These are phyloP conservation scores for Salix purpurea DNA, from an alignment of 345 rosid species.

Conservation along the genomic window DNA sequence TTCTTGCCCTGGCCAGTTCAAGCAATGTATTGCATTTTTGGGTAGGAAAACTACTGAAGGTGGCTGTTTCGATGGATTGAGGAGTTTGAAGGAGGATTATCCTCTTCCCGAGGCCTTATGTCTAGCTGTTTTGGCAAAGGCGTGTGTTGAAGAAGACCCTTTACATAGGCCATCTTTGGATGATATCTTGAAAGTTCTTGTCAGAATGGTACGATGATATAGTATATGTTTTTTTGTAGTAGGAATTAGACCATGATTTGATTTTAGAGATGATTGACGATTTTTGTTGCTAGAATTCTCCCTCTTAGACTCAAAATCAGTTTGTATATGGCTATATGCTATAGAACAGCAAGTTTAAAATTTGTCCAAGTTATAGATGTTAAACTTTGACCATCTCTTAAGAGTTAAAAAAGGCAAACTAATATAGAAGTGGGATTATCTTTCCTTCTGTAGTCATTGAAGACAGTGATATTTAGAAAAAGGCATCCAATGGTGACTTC, in stretches of 20 bases:
- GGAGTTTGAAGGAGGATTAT: conserved; percentile 35
- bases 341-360: too few species aligned
- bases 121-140: conserved; percentile 54
- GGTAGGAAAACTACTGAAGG: conserved; percentile 42
- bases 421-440: too few species aligned
- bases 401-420: too few species aligned
- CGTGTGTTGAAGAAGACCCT: conserved; percentile 58
- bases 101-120: conserved; percentile 53
- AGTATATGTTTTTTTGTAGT: too few species aligned
- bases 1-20: conserved; percentile 25
- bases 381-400: too few species aligned
- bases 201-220: conserved; percentile 33
- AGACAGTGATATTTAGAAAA: background rate
- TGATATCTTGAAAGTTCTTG: conserved; percentile 48
- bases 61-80: conserved; percentile 49
- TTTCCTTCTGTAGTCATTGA: background rate
- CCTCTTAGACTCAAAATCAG: too few species aligned
- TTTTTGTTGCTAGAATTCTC: too few species aligned
- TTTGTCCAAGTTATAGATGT: too few species aligned
- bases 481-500: background rate
- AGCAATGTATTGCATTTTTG: too few species aligned
- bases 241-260: too few species aligned
- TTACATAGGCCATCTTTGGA: conserved; percentile 50
- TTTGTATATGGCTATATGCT: too few species aligned
- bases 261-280: too few species aligned